Percentiles rank a stretch among this genome's conserved stretches.
Conservation (phyloP, 2,329 filamentous ascomycete species). For the Aspergillus unguis region DNA sequence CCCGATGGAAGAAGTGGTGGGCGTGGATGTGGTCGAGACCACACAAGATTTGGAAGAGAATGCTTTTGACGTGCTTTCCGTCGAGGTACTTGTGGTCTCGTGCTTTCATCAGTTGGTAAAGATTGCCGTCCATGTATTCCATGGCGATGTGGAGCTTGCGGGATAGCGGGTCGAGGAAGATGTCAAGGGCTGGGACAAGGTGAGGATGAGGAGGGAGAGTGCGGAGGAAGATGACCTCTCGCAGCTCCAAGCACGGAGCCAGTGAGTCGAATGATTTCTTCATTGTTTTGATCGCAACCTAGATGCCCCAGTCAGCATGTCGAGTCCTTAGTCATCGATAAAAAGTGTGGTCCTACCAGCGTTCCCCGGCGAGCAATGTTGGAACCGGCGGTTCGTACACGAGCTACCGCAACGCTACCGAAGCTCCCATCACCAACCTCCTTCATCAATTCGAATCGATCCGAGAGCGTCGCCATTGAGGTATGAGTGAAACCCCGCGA, state of each 20-base stretch:
- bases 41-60: constrained; percentile 93
- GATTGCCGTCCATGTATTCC: constrained; percentile 99
- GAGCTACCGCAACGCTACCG: constrained; percentile 87
- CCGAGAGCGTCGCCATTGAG: constrained; percentile 65
- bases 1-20: constrained; percentile 95
- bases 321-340: constrained; percentile 1
- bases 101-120: constrained; percentile 98
- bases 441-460: constrained; percentile 94
- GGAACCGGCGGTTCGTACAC: constrained; percentile 85
- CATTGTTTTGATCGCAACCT: constrained; percentile 99
- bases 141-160: constrained; percentile 97
- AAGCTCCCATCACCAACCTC: constrained; percentile 99
- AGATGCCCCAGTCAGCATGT: constrained; percentile 6
- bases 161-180: constrained; percentile 93
- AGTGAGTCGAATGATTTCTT: constrained; percentile 99
- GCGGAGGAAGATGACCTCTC: constrained; percentile 94
- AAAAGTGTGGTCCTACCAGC: constrained; percentile 61
- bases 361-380: constrained; percentile 85
- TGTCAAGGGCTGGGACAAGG: constrained; percentile 94
- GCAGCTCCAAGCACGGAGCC: constrained; percentile 81
- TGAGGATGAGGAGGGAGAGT: constrained; percentile 85
- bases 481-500: constrained; percentile 54
- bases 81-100: constrained; percentile 93
- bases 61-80: constrained; percentile 90
- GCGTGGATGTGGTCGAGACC: constrained; percentile 96